Base-by-base conservation (phyloP, 202 grass and related monocot genomes). In the Eragrostis tef region DNA sequence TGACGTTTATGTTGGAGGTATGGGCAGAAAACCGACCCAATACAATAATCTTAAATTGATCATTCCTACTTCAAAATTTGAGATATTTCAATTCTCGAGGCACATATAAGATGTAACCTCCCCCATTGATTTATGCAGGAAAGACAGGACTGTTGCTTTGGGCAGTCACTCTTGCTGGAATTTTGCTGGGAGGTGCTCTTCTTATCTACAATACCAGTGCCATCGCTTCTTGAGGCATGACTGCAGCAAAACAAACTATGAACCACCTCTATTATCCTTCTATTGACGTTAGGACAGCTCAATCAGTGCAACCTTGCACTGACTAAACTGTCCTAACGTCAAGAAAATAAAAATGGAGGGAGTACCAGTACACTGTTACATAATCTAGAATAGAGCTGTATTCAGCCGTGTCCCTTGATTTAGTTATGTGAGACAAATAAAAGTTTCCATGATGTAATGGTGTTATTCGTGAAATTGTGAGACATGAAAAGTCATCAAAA, bases 1-100 rank as follows among this genome's bases (percentile, higher is more conserved):
- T 73, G 88, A 90, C 46, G 67, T 88, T 45, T 93, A 90, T 77
- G 82, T 67, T 69, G 82, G 91, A 90, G 88, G 91, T 86, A 61
- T 77, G 84, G 41, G 19, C 70, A 67, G 27, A 74, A 57, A 73
- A 79, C 17, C 17, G 42, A 67, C 50, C 26, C 24, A 48, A 67
- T 66, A 26, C 1, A 48, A 83, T 14, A 27, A 29, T 49, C 21
- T 52, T 60, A 58, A 74, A 87, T 4, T 20, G 11, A 17, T 45
- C 85, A 22, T 3, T 58, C 3, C 5, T 67, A 64, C 7, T 64
- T 78, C 14, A 34, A 25, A 71, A 26, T 9, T 49, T 22, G 12
- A 68, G 50, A 67, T 56, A 6, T 41, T 62, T 80, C 63, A 80
- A 9, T 74, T 79, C 12, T 15, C 61, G 5, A 48, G 61, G 54